Evolutionary conservation across 1,139 yeast species (phyloP).

Genomic region (Candida sojae): DNA sequence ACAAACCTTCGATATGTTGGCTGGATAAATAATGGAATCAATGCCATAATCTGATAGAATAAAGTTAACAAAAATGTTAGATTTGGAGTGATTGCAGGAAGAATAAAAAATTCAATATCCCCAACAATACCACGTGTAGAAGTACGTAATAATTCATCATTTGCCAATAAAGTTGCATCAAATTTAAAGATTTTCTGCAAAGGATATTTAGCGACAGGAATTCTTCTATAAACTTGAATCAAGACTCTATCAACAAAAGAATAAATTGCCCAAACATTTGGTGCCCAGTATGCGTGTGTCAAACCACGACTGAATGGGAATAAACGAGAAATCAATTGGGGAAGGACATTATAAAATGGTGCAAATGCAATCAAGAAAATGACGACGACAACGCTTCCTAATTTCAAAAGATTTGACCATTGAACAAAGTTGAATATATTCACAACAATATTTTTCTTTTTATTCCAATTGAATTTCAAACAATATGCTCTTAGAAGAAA

Average conservation of each 20-base stretch:
- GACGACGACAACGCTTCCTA: slow-evolving; percentile 65
- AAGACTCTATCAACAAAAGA: slow-evolving; percentile 80
- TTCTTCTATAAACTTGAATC: slow-evolving; percentile 47
- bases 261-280: slow-evolving; percentile 94
- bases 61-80: slow-evolving; percentile 76
- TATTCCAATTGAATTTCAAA: slow-evolving; percentile 42
- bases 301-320: slow-evolving; percentile 95
- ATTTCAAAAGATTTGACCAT: slow-evolving; percentile 59
- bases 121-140: slow-evolving; percentile 91
- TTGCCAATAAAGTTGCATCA: slow-evolving; percentile 26
- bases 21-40: slow-evolving; percentile 71
- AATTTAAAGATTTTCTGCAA: slow-evolving; percentile 36
- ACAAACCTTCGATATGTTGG: slow-evolving; percentile 80
- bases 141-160: slow-evolving; percentile 30
- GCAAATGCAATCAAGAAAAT: slow-evolving; percentile 74
- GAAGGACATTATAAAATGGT: slow-evolving; percentile 73
- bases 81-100: slow-evolving; percentile 80
- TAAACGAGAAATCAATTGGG: slow-evolving; percentile 65
- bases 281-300: slow-evolving; percentile 99
- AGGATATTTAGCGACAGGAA: slow-evolving; percentile 47
- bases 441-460: slow-evolving; percentile 21
- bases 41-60: slow-evolving; percentile 77
- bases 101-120: slow-evolving; percentile 76
- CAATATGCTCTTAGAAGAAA: slow-evolving; percentile 75
- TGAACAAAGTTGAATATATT: slow-evolving; percentile 43